Base-by-base conservation (phyloP, 345 rosid species). In the Lepidium didymum region DNA sequence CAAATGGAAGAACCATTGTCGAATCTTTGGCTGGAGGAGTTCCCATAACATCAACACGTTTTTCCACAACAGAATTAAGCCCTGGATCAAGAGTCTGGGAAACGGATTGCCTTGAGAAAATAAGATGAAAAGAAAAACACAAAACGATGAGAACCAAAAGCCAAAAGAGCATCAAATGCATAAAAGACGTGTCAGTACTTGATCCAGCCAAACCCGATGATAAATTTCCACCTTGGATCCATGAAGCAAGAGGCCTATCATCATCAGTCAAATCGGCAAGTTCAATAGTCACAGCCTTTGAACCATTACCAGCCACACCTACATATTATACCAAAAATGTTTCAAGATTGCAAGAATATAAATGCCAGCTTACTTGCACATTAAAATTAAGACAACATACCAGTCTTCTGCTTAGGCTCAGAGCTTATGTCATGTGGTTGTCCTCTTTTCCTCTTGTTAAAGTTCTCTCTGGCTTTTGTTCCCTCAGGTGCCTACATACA, bases 211-310 rank as follows among this genome's bases (percentile, higher is more conserved):
- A 3, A 69, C 59, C 65, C 0, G 35, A 25, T 68, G 58, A 37
- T 58, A 56, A 57, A 38, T 68, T 75, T 49, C 79, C 81, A 41
- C 73, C 79, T 18, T 51, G 44, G 65, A 82, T 51, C 95, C 86
- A 84, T 29, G 75, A 64, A 53, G 89, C 83, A n/a, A n/a, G n/a
- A n/a, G n/a, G n/a, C n/a, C n/a, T n/a, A n/a, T n/a, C n/a, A n/a
- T n/a, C n/a, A n/a, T n/a, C n/a, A n/a, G n/a, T n/a, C n/a, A n/a
- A n/a, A n/a, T 70, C 31, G 8, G 44, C 61, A 16, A 35, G 29
- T 21, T 70, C 68, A 53, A 23, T 19, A 62, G 56, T 55, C 23
- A 44, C 43, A 69, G 51, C 40, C 52, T 50, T 69, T 50, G 35
- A 60, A 62, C 63, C 63, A 57, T 37, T 57, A 35, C n/a, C 43